Conservation (phyloP, 306 rosid genomes). For the Fragaria vesca region DNA sequence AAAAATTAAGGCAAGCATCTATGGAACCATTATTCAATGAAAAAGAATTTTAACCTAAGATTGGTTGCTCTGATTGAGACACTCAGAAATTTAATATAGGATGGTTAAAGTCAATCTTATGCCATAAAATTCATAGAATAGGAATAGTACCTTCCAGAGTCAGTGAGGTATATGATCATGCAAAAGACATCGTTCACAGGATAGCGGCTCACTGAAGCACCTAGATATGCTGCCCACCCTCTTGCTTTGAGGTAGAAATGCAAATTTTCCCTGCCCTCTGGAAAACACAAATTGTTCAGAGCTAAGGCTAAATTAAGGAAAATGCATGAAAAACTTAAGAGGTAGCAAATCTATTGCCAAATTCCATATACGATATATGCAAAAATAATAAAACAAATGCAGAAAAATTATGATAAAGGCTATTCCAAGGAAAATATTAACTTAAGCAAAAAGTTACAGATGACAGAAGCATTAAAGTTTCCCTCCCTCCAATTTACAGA, state of each 20-base stretch:
- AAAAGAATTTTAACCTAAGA: slow-evolving; percentile 28
- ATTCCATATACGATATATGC: not conserved
- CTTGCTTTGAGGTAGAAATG: slow-evolving; percentile 24
- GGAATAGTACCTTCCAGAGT: slow-evolving; percentile 59
- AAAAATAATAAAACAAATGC: not conserved
- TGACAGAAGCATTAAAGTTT: not conserved
- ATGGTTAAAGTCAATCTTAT: slow-evolving; percentile 1
- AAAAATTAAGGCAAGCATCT: not conserved
- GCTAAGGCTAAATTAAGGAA: slow-evolving; percentile 14
- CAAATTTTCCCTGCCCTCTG: slow-evolving; percentile 97
- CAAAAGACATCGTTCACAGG: slow-evolving; percentile 68
- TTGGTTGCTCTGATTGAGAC: slow-evolving; percentile 18
- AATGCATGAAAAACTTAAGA: not conserved
- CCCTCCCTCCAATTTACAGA: not conserved
- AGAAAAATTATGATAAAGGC: not conserved
- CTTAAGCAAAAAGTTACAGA: not conserved
- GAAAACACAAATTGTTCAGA: slow-evolving; percentile 35
- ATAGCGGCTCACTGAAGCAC: slow-evolving; percentile 72
- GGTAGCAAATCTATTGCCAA: slow-evolving; percentile 1
- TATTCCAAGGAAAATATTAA: not conserved
- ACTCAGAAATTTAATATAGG: slow-evolving; percentile 7
- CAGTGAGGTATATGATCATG: slow-evolving; percentile 83
- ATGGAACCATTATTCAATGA: slow-evolving; percentile 6
- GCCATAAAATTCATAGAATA: slow-evolving; percentile 13
- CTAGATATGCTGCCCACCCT: slow-evolving; percentile 89